Conservation (phyloP, 257 asterid species). For the Verbena officinalis region DNA sequence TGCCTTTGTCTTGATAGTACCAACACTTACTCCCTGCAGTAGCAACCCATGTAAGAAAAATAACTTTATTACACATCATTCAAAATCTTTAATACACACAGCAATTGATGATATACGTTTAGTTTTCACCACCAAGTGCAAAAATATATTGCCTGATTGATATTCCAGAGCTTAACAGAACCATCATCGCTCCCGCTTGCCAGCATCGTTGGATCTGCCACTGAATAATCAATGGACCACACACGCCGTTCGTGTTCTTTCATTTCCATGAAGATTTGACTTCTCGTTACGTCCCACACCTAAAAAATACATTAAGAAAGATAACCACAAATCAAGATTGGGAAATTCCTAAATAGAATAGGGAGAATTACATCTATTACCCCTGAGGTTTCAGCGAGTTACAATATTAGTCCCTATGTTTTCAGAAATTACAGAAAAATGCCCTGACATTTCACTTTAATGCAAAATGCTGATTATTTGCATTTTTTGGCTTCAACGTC, state of each 20-base stretch:
- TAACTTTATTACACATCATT: conserved; percentile 52
- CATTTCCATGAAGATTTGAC: conserved; percentile 92
- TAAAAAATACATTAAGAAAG: conserved; percentile 33
- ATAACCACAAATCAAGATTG: background rate
- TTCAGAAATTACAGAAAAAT: too few species aligned
- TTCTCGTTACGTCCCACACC: conserved; percentile 96
- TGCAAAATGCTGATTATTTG: too few species aligned
- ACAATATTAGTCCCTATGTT: too few species aligned
- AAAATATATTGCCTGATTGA: conserved; percentile 99
- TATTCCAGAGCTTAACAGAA: conserved; percentile 98
- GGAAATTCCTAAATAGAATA: background rate
- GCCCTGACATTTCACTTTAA: too few species aligned
- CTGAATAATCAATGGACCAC: conserved; percentile 95
- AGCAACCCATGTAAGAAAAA: conserved; percentile 68
- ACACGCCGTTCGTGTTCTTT: conserved; percentile 93
- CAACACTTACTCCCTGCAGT: conserved; percentile 91
- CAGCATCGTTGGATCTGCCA: conserved; percentile 92
- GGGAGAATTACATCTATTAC: too few species aligned
- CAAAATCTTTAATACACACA: conserved; percentile 42
- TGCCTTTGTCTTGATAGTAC: conserved; percentile 90
- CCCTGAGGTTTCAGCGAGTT: too few species aligned
- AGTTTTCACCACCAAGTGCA: conserved; percentile 94
- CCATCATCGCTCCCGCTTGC: conserved; percentile 99
- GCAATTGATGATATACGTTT: conserved; percentile 68
- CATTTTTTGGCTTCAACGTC: too few species aligned